A percentile compares a stretch with the other conserved stretches of the same genome.
phyloP scores from a whole-genome alignment of 768 basidiomycete genomes.

The Tulasnella sp. region DNA sequence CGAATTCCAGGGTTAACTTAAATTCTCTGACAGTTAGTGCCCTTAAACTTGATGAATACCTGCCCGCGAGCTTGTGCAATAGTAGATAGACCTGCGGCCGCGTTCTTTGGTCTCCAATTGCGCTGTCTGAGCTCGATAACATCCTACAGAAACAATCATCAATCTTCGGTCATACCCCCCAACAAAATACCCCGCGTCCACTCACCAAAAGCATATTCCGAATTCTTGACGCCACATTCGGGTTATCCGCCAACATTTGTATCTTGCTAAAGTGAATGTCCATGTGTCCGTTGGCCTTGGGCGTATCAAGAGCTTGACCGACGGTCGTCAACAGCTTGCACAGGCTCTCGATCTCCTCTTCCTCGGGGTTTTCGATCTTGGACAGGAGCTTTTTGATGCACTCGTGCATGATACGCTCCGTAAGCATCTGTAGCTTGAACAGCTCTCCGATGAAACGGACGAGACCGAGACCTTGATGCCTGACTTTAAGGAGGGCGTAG shows the following conservation, averaged over 20 bases:
- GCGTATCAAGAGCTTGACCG: conserved; percentile 78
- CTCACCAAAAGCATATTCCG: conserved; percentile 93
- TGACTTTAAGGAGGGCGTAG: conserved; percentile 94
- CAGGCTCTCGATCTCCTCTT: too few species aligned
- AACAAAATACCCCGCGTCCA: conserved; percentile 37
- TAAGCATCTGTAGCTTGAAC: too few species aligned
- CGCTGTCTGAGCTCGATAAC: conserved; percentile 84
- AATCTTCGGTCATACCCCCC: background rate
- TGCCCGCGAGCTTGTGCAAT: conserved; percentile 86
- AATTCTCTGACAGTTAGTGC: conserved; percentile 15
- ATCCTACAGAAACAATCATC: conserved; percentile 63
- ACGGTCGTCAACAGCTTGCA: too few species aligned
- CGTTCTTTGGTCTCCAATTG: conserved; percentile 76
- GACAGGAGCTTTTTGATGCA: too few species aligned
- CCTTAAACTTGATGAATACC: conserved; percentile 53
- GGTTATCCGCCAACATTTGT: conserved; percentile 75
- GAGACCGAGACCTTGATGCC: conserved; percentile 93
- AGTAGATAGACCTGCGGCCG: conserved; percentile 77
- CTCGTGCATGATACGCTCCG: too few species aligned
- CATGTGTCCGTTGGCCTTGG: conserved; percentile 82
- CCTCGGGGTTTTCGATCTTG: too few species aligned
- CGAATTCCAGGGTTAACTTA: too few species aligned
- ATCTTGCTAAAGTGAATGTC: conserved; percentile 92
- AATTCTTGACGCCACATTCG: conserved; percentile 81
- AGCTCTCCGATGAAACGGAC: conserved; percentile 98